phyloP scores from a whole-genome alignment of 2,329 filamentous ascomycete genomes.

The Phoma sp. region DNA sequence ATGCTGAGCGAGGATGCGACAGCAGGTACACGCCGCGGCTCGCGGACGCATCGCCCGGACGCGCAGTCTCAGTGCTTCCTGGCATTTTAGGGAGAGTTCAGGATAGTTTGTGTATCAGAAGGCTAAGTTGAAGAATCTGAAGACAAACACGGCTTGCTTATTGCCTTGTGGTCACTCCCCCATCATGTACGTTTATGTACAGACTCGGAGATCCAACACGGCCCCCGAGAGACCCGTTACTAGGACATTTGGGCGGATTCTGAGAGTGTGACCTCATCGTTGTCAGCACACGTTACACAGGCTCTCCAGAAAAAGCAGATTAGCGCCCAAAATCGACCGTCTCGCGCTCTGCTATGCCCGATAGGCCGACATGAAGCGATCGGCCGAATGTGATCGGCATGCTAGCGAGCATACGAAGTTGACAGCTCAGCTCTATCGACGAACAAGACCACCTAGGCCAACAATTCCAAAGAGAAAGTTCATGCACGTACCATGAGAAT shows the following conservation, averaged over 20 bases:
- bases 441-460: too few species aligned
- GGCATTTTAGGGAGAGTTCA: not conserved
- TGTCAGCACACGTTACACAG: not conserved
- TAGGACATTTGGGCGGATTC: not conserved
- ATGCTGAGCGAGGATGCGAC: slow-evolving; percentile 26
- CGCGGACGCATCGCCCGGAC: not conserved
- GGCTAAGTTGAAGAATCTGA: not conserved
- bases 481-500: too few species aligned
- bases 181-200: not conserved
- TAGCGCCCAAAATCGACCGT: not conserved
- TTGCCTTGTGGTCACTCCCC: not conserved
- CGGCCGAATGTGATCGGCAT: not conserved
- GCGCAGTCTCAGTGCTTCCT: not conserved
- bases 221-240: not conserved
- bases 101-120: not conserved
- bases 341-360: not conserved
- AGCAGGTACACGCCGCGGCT: slow-evolving; percentile 23
- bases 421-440: too few species aligned
- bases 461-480: too few species aligned
- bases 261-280: not conserved
- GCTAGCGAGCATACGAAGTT: not conserved
- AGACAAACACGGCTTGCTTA: not conserved
- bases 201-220: not conserved
- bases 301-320: not conserved
- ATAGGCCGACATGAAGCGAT: slow-evolving; percentile 4